Evolutionary conservation across 495 filamentous ascomycete species (phyloP).

Genomic region (Penicillium parvum): DNA sequence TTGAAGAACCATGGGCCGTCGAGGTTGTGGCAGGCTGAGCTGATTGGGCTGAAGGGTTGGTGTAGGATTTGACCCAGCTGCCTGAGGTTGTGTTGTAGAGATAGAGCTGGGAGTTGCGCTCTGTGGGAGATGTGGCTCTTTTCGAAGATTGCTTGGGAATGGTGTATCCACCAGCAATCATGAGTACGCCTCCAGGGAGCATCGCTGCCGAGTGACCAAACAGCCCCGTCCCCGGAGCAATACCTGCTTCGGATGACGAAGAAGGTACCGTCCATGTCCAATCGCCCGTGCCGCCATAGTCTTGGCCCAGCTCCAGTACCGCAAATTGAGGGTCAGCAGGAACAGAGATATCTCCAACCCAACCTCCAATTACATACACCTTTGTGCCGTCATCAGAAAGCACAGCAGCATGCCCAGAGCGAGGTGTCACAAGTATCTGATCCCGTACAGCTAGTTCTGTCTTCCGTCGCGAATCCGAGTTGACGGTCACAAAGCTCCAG

Average conservation of each 20-base stretch:
- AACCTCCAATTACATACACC: constrained; percentile 78
- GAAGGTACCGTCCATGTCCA: constrained; percentile 74
- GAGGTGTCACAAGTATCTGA: constrained; percentile 54
- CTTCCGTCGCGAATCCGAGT: constrained; percentile 32
- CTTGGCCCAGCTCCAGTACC: constrained; percentile 64
- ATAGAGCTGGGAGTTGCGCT: constrained; percentile 45
- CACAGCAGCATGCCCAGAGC: constrained; percentile 83
- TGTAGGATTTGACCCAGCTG: constrained; percentile 66
- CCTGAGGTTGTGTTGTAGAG: constrained; percentile 78
- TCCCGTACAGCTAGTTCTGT: constrained; percentile 49
- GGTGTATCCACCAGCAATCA: constrained; percentile 76
- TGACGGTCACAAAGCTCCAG: constrained; percentile 74
- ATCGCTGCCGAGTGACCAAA: constrained; percentile 84
- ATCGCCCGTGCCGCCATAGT: constrained; percentile 59
- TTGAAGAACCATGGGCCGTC: too few species aligned
- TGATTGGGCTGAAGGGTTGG: constrained; percentile 41
- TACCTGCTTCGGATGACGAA: constrained; percentile 26
- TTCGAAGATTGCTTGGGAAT: constrained; percentile 53
- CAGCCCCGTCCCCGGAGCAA: constrained; percentile 54
- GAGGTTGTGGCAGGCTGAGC: too few species aligned
- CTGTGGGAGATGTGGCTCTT: constrained; percentile 28
- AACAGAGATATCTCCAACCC: constrained; percentile 74
- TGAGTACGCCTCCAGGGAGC: constrained; percentile 83
- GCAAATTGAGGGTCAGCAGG: constrained; percentile 78
- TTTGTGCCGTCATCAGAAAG: constrained; percentile 69